A percentile compares a stretch with the other conserved stretches of the same genome.
Evolutionary conservation across 2,329 filamentous ascomycete species (phyloP).

Genomic region (Penicillium fuscoglaucum): DNA sequence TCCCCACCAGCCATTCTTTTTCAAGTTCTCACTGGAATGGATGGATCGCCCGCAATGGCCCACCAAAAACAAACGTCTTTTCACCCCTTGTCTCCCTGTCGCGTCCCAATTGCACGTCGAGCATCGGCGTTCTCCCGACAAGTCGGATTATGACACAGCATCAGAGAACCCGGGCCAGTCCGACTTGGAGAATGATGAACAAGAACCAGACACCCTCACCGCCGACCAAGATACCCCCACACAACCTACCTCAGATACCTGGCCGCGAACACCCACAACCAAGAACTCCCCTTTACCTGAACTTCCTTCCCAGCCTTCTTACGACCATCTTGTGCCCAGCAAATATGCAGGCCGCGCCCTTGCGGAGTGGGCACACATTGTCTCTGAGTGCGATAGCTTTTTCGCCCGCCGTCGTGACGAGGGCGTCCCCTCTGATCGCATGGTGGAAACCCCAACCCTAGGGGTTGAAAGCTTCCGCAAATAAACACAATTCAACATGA

Average conservation of each 20-base stretch:
- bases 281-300: constrained; percentile 22
- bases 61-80: constrained; percentile 54
- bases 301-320: constrained; percentile 25
- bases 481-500: constrained; percentile 17
- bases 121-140: constrained; percentile 30
- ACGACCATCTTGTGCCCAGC: constrained; percentile 43
- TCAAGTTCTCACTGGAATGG: constrained; percentile 70
- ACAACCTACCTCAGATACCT: constrained; percentile 8
- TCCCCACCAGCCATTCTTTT: constrained; percentile 59
- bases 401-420: constrained; percentile 62
- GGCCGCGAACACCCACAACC: constrained; percentile 17
- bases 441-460: constrained; percentile 62
- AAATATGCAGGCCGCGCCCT: constrained; percentile 64
- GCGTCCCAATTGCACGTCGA: constrained; percentile 57
- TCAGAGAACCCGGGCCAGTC: constrained; percentile 24
- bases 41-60: constrained; percentile 54
- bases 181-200: constrained; percentile 20
- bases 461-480: constrained; percentile 63
- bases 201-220: constrained; percentile 13
- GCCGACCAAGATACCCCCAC: constrained; percentile 10
- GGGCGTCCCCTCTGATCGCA: constrained; percentile 57
- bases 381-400: constrained; percentile 64
- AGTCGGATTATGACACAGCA: constrained; percentile 27
- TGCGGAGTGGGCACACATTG: constrained; percentile 63
- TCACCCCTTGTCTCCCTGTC: constrained; percentile 57